Evolutionary conservation across 1,139 yeast genomes (phyloP).

Genomic region (Taphrina pruni): DNA sequence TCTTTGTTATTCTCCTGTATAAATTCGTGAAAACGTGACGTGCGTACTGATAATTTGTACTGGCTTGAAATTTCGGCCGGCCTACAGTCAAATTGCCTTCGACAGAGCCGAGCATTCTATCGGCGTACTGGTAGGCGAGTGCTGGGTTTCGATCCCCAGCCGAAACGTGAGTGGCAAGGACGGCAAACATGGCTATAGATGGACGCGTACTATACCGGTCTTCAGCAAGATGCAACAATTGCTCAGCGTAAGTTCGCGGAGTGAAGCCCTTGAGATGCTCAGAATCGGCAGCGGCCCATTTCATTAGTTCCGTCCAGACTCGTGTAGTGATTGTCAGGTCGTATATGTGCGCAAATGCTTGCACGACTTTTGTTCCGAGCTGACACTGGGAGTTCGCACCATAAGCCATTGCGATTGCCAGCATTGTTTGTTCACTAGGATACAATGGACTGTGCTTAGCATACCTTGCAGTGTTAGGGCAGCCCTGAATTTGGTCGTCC

Average conservation of each 20-base stretch:
- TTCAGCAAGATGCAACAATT: not conserved
- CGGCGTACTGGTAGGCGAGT: not conserved
- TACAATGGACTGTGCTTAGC: not conserved
- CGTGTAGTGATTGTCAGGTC: constrained; percentile 9
- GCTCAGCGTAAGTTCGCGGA: not conserved
- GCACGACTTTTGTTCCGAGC: constrained; percentile 12
- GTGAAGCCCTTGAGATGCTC: constrained; percentile 16
- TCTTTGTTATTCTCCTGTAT: not conserved
- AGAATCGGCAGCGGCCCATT: constrained; percentile 17
- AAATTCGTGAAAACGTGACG: constrained; percentile 1
- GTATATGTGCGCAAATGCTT: constrained; percentile 8
- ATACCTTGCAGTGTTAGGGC: not conserved
- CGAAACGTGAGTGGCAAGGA: not conserved
- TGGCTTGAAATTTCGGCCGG: not conserved
- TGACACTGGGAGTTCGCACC: constrained; percentile 22
- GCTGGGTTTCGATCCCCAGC: constrained; percentile 3
- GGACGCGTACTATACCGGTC: not conserved
- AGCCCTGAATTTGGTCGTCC: not conserved
- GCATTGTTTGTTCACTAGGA: constrained; percentile 22
- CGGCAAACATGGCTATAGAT: constrained; percentile 16
- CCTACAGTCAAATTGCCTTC: not conserved
- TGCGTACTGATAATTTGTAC: constrained; percentile 4
- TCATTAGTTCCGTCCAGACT: constrained; percentile 30
- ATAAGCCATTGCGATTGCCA: constrained; percentile 22
- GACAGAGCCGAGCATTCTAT: constrained; percentile 15